Conservation (phyloP, 352 stramenopile genomes). For the Elongisporangium prolatum region DNA sequence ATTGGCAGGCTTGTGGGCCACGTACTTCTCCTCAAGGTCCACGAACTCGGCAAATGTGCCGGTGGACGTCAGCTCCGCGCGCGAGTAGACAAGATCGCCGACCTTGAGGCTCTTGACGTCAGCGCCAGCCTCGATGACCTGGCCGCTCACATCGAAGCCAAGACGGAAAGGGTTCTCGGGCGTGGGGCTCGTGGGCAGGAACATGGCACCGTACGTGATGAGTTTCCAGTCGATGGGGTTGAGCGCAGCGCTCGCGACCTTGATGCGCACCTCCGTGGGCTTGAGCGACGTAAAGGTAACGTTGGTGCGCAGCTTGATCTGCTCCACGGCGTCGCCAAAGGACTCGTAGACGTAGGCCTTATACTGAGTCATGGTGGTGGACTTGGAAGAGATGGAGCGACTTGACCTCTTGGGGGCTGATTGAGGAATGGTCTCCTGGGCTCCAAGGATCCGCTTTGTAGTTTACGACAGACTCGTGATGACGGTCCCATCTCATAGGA, state of each 20-base stretch:
- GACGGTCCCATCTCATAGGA: too few relatives aligned
- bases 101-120: slow-evolving; percentile 40
- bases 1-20: slow-evolving; percentile 44
- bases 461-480: too few relatives aligned
- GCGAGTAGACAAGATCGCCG: slow-evolving; percentile 64
- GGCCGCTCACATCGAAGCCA: slow-evolving; percentile 65
- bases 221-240: slow-evolving; percentile 53
- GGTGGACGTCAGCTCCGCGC: slow-evolving; percentile 21
- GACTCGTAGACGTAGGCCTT: slow-evolving; percentile 19
- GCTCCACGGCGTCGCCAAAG: slow-evolving; percentile 6
- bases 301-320: slow-evolving; percentile 18
- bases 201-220: slow-evolving; percentile 6
- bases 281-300: background rate
- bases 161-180: slow-evolving; percentile 26
- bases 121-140: slow-evolving; percentile 51
- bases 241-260: slow-evolving; percentile 50
- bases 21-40: slow-evolving; percentile 26
- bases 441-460: too few relatives aligned
- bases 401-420: background rate
- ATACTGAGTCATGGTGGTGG: background rate
- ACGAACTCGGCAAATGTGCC: slow-evolving; percentile 60
- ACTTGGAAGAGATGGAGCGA: background rate
- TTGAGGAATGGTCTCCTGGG: background rate
- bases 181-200: slow-evolving; percentile 8
- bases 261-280: slow-evolving; percentile 29